Base-by-base conservation (phyloP, 148 eudicot species). In the Amaranthus cruentus region DNA sequence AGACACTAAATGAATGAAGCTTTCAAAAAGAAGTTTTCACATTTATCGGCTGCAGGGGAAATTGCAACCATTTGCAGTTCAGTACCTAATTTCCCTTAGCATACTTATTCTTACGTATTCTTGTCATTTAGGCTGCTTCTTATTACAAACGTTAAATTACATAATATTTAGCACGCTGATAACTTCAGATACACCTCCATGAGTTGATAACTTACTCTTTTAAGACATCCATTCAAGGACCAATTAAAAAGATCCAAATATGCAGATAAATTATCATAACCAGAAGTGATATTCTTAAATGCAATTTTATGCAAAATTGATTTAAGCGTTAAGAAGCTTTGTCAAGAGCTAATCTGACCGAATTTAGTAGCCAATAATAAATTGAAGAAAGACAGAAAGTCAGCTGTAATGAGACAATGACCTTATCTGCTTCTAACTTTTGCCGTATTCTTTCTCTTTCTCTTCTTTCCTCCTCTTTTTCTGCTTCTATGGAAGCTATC, bases 401-500 rank as follows among this genome's bases (percentile, higher is more conserved):
- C 6, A 28, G 69, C 77, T 18, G 67, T 4, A 77, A 42, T 18
- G 21, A 52, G 56, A 62, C 55, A 66, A 73, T 70, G 70, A 93
- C 98, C 96, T 88, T 91, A 75, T 93, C 97, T 66, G 87, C 84
- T 71, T 85, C 84, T 61, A 91, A 79, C 77, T 89, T 91, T 76
- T 88, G 88, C 70, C 88, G 92, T 76, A 93, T 82, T 77, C 59
- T 85, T 62, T 89, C 88, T 65, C 87, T 83, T 47, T 90, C 94
- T 75, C 79, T 83, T 78, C 74, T 82, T 83, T 85, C 85, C 75
- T 89, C 87, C 65, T 84, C 92, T 83, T 86, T 87, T 73, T 86
- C 96, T 69, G 85, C 87, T 83, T 85, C 78, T 75, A 78, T 70
- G 54, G 77, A 78, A 73, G 87, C 85, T 68, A 83, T 55, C 74